A percentile compares a stretch with the other conserved stretches of the same genome.
These are phyloP conservation scores for Xylaria multiplex DNA, from an alignment of 2,329 filamentous ascomycete species.

Conservation along the genomic window DNA sequence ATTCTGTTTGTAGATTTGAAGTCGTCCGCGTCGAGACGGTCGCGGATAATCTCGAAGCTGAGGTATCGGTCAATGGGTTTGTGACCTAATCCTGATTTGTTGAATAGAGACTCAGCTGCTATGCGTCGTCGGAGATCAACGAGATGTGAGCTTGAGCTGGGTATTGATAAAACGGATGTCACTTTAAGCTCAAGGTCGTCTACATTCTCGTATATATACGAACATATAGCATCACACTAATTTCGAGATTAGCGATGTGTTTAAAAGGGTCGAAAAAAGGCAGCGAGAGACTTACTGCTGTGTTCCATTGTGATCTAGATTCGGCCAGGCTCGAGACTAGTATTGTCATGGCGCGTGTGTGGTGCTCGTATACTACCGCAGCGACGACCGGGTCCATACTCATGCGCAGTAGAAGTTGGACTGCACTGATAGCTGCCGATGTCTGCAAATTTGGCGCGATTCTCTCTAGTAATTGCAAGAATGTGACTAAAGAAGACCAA, in stretches of 20 bases:
- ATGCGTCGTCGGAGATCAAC: conserved; percentile 73
- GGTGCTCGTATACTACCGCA: conserved; percentile 42
- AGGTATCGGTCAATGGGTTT: conserved; percentile 55
- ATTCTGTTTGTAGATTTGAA: conserved; percentile 60
- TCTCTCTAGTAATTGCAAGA: conserved; percentile 55
- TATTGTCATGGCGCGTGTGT: conserved; percentile 52
- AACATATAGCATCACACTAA: conserved; percentile 61
- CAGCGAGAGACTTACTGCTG: conserved; percentile 53
- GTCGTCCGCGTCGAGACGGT: conserved; percentile 58
- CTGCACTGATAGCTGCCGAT: conserved; percentile 52
- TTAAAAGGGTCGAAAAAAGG: neutral
- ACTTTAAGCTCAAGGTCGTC: conserved; percentile 63
- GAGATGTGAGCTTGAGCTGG: conserved; percentile 59
- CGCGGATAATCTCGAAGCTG: conserved; percentile 56
- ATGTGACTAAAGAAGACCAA: conserved; percentile 58
- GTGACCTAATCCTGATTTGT: conserved; percentile 56
- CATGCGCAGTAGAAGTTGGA: conserved; percentile 63
- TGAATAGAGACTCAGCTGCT: conserved; percentile 71
- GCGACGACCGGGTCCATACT: conserved; percentile 62
- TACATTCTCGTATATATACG: conserved; percentile 59
- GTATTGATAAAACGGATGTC: conserved; percentile 68
- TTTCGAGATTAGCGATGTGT: conserved; percentile 32
- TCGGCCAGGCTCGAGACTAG: conserved; percentile 57
- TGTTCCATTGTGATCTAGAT: conserved; percentile 51
- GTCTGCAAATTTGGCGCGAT: conserved; percentile 52